A percentile compares a stretch with the other conserved stretches of the same genome.
Conservation (phyloP, 345 rosid species). For the Aquilaria yunnanensis region DNA sequence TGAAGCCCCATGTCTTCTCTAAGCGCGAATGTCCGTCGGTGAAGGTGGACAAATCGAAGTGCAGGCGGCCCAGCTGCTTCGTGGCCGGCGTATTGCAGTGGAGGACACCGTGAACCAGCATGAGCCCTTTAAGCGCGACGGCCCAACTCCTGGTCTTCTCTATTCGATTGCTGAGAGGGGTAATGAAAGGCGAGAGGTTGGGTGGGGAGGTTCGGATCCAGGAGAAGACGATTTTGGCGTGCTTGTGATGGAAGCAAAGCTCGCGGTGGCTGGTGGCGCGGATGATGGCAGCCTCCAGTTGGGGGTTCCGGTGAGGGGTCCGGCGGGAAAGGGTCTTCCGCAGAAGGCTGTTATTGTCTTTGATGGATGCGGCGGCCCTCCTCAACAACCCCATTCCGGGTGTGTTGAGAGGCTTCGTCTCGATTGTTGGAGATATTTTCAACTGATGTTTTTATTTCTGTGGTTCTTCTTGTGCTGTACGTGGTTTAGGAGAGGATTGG, state of each 20-base stretch:
- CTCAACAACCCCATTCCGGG: slow-evolving; percentile 43
- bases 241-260: slow-evolving; percentile 43
- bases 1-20: slow-evolving; percentile 38
- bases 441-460: too few relatives aligned
- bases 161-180: slow-evolving; percentile 44
- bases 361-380: slow-evolving; percentile 62
- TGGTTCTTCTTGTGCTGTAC: too few relatives aligned
- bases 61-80: slow-evolving; percentile 42
- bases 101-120: slow-evolving; percentile 75
- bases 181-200: slow-evolving; percentile 45
- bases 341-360: slow-evolving; percentile 66
- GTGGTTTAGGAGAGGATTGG: too few relatives aligned
- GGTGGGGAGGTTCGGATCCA: slow-evolving; percentile 72
- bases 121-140: slow-evolving; percentile 69
- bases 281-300: slow-evolving; percentile 62
- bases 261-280: slow-evolving; percentile 84
- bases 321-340: slow-evolving; percentile 17
- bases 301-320: slow-evolving; percentile 32
- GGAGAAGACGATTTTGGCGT: slow-evolving; percentile 47
- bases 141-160: slow-evolving; percentile 64
- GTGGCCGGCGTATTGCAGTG: slow-evolving; percentile 45
- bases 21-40: slow-evolving; percentile 28
- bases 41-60: slow-evolving; percentile 72
- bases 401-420: too few relatives aligned
- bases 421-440: too few relatives aligned